These are phyloP conservation scores for Cryptosporidium canis DNA, from an alignment of 169 alveolate species.

Conservation along the genomic window DNA sequence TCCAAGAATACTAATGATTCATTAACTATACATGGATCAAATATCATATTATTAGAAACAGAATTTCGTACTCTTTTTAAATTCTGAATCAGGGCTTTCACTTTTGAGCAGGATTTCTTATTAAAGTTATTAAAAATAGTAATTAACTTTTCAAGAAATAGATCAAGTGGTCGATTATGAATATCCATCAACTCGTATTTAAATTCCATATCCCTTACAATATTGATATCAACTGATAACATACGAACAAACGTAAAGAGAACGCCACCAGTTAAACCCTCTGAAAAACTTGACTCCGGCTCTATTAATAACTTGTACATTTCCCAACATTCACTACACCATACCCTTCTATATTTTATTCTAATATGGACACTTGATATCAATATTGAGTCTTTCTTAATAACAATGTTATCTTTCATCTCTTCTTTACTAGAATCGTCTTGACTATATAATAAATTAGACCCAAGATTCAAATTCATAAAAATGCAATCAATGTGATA, in stretches of 20 bases:
- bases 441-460: background rate
- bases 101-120: background rate
- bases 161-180: background rate
- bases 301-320: slow-evolving; percentile 20
- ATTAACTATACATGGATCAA: slow-evolving; percentile 9
- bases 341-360: slow-evolving; percentile 61
- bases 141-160: background rate
- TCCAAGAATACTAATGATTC: slow-evolving; percentile 17
- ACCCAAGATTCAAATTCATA: background rate
- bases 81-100: background rate
- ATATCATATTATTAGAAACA: background rate
- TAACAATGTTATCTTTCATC: background rate
- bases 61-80: background rate
- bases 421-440: background rate
- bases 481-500: slow-evolving; percentile 41
- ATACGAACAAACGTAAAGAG: background rate
- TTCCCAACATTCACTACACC: slow-evolving; percentile 60
- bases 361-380: background rate
- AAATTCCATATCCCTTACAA: background rate
- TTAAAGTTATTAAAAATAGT: background rate
- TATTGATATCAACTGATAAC: slow-evolving; percentile 12
- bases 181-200: background rate
- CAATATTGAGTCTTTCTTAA: background rate
- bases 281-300: slow-evolving; percentile 31
- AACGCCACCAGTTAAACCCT: slow-evolving; percentile 62